Conservation (phyloP, 768 basidiomycete species). For the Suillus hirtellus region DNA sequence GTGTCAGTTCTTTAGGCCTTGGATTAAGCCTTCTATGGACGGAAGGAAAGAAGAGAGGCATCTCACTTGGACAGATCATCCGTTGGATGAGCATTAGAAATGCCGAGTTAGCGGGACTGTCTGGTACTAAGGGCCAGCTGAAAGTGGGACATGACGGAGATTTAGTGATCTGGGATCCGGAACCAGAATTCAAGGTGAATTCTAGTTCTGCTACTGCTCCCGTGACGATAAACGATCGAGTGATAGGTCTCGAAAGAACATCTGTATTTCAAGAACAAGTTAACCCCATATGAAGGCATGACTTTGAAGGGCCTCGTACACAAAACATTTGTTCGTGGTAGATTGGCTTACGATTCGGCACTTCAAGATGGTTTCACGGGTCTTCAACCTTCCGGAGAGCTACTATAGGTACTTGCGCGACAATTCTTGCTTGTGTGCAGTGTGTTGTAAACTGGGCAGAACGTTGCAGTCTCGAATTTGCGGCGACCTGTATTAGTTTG, state of each 20-base stretch:
- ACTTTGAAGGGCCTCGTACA: slow-evolving; percentile 67
- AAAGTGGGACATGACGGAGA: slow-evolving; percentile 81
- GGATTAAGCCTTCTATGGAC: slow-evolving; percentile 91
- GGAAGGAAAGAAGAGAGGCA: slow-evolving; percentile 55
- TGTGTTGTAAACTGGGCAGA: neutral
- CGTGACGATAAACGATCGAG: slow-evolving; percentile 11
- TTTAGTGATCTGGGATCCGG: slow-evolving; percentile 81
- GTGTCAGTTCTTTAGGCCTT: slow-evolving; percentile 87
- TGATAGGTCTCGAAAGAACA: slow-evolving; percentile 68
- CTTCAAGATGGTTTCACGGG: slow-evolving; percentile 35
- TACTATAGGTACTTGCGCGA: slow-evolving; percentile 31
- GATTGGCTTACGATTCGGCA: slow-evolving; percentile 56
- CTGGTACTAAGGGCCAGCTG: slow-evolving; percentile 68
- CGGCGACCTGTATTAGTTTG: neutral
- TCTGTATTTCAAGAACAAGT: slow-evolving; percentile 90
- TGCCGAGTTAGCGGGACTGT: slow-evolving; percentile 79
- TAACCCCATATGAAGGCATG: slow-evolving; percentile 86
- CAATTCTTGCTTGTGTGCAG: neutral
- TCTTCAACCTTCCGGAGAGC: slow-evolving; percentile 35
- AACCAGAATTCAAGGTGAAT: slow-evolving; percentile 44
- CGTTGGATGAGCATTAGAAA: slow-evolving; percentile 73
- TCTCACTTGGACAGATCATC: slow-evolving; percentile 60
- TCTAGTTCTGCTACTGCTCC: slow-evolving; percentile 1
- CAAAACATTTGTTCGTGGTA: slow-evolving; percentile 77
- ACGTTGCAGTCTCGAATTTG: neutral